Base-by-base conservation (phyloP, 441 rosid species). In the Oxalis stricta region DNA sequence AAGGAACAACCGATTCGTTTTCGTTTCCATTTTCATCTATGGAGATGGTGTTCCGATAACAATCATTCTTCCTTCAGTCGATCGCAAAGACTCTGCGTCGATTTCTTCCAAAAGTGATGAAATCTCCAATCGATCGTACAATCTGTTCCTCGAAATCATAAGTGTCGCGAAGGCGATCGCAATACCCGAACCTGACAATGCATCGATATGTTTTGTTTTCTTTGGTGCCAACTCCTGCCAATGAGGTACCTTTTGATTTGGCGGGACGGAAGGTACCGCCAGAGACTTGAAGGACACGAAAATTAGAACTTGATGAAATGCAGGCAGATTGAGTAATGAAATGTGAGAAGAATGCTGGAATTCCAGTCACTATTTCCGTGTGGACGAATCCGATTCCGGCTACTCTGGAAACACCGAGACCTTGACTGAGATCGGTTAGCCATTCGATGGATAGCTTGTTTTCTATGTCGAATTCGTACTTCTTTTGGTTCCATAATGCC, bases 401-500 rank as follows among this genome's bases (percentile, higher is more conserved):
- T 12, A 77, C 76, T 59, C 83, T 56, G 26, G 76, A 66, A 65
- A 75, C 70, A 29, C 81, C 79, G 0, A 81, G 83, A 11, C 78
- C 68, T 0, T 59, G 66, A 53, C 79, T 29, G 14, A 66, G 67
- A 51, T 69, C 61, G 0, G 73, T 66, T 12, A 81, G 72, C 79
- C 91, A 81, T 48, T 77, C 76, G 5, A 55, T 52, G 0, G 75
- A 64, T 33, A 81, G 83, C 69, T 69, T 81, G 72, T 77, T 81
- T 50, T 81, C 58, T 8, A 69, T 6, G 46, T 81, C 76, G 21
- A 75, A 69, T 37, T 81, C 76, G n/a, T 81, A 73, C 47, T 75
- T 77, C 66, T 75, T 71, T 68, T 55, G 5, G 75, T 70, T 23
- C 91, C 83, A 18, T 81, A 77, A 55, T 75, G 80, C 83, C 85